A percentile compares a stretch with the other conserved stretches of the same genome.
These are phyloP conservation scores for Chenopodium suecicum DNA, from an alignment of 148 eudicot genomes.

Conservation along the genomic window DNA sequence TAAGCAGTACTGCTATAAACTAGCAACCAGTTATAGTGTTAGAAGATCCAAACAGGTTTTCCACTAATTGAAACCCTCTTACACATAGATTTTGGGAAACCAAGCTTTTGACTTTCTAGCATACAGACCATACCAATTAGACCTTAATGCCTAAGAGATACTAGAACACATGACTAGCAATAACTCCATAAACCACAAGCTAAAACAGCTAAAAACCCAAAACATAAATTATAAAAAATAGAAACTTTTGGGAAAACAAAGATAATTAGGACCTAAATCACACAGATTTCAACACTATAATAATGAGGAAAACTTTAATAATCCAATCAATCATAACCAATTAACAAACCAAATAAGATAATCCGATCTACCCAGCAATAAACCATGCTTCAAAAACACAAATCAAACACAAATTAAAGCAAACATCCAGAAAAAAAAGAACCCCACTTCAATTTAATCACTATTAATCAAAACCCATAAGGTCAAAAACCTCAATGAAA, in stretches of 20 bases:
- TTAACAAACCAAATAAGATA: not conserved
- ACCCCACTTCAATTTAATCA: slow-evolving; percentile 19
- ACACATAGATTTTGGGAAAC: not conserved
- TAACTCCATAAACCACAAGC: not conserved
- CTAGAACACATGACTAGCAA: slow-evolving; percentile 1
- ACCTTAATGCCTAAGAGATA: not conserved
- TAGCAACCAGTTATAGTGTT: not conserved
- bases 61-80: not conserved
- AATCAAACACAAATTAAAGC: not conserved
- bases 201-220: not conserved
- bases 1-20: not conserved
- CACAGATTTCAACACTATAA: slow-evolving; percentile 11
- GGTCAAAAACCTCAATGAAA: slow-evolving; percentile 10
- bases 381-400: not conserved
- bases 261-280: not conserved
- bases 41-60: not conserved
- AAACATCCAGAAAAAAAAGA: not conserved
- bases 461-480: slow-evolving; percentile 16
- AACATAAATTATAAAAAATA: not conserved
- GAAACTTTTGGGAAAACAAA: no score
- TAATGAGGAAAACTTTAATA: not conserved
- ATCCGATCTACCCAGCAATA: slow-evolving; percentile 20
- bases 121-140: not conserved
- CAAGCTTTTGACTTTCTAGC: slow-evolving; percentile 19
- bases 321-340: slow-evolving; percentile 1